Evolutionary conservation across 2,329 filamentous ascomycete species (phyloP).

Genomic region (Podosphaera fusca): DNA sequence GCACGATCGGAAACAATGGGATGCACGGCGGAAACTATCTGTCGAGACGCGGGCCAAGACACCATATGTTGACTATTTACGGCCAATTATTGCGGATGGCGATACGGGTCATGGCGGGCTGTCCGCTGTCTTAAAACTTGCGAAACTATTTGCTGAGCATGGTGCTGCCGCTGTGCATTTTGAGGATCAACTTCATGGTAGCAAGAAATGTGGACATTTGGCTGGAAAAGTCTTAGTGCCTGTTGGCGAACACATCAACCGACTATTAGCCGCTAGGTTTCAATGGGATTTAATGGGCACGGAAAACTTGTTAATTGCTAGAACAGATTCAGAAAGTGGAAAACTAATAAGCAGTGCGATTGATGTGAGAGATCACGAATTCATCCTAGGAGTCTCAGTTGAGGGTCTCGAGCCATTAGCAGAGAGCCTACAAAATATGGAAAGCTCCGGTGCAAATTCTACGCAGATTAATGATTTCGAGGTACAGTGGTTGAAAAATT

Average conservation of each 20-base stretch:
- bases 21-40: constrained; percentile 55
- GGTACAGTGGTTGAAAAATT: constrained; percentile 65
- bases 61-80: constrained; percentile 76
- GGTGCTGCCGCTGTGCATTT: constrained; percentile 93
- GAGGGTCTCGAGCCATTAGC: constrained; percentile 54
- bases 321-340: constrained; percentile 87
- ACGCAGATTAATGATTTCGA: constrained; percentile 72
- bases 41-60: constrained; percentile 48
- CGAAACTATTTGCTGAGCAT: constrained; percentile 93
- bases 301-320: constrained; percentile 83
- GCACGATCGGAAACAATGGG: constrained; percentile 92
- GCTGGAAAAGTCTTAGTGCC: constrained; percentile 92
- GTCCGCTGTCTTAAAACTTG: constrained; percentile 80
- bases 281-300: constrained; percentile 97
- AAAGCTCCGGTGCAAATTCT: constrained; percentile 51
- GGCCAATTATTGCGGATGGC: constrained; percentile 87
- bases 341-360: constrained; percentile 76
- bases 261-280: constrained; percentile 73
- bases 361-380: constrained; percentile 88
- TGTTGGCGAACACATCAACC: constrained; percentile 86
- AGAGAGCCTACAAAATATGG: constrained; percentile 79
- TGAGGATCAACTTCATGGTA: constrained; percentile 90
- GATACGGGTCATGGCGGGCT: constrained; percentile 90
- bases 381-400: constrained; percentile 71
- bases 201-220: constrained; percentile 94